Evolutionary conservation across 352 stramenopile genomes (phyloP), one percentile per base, ranked within the genome.

Genomic region (Pythium chondricola): DNA sequence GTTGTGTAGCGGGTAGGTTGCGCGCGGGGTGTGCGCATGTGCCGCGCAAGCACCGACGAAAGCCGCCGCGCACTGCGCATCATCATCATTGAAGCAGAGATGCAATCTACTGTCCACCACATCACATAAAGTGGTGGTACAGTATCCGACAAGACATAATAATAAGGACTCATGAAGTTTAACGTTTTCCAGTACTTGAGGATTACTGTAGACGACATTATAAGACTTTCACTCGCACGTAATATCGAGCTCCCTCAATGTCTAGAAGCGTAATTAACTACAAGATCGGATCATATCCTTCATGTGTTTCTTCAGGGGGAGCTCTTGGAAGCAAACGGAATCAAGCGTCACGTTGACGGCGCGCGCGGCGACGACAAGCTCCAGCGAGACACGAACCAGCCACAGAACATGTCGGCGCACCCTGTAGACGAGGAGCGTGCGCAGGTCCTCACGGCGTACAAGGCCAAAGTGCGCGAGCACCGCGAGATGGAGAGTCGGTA

Each of bases 401-500:
- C 24, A 6, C 5, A 17, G 16, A 50, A 29, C n/a, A 91, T 89
- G 75, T 76, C 80, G 61, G 66, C 74, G 40, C 58, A 72, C 22
- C 26, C 66, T 31, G 65, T 80, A 25, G 83, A 95, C 60, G 85
- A 92, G 53, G 84, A 96, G 63, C 88, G 93, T 57, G 80, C 88
- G 48, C 85, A 97, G 76, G 87, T 98, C 54, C 74, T 98, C 32
- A 88, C 95, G 52, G 83, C 93, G 48, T 98, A 98, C 81, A 90
- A 96, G 48, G 78, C 76, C 36, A 98, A 98, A 73, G 95, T 98
- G 63, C 91, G 88, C 60, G 93, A 98, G 71, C 94, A 98, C 71
- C 85, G 90, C 47, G 93, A 98, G 71, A 95, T 97, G 53, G 95
- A 98, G 65, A 95, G 85, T 60, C 88, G 78, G 82, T 93, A 54